Percentiles rank a stretch among this genome's conserved stretches.
phyloP scores from a whole-genome alignment of 1,139 yeast genomes.

The Nakaseomyces nivariensis region DNA sequence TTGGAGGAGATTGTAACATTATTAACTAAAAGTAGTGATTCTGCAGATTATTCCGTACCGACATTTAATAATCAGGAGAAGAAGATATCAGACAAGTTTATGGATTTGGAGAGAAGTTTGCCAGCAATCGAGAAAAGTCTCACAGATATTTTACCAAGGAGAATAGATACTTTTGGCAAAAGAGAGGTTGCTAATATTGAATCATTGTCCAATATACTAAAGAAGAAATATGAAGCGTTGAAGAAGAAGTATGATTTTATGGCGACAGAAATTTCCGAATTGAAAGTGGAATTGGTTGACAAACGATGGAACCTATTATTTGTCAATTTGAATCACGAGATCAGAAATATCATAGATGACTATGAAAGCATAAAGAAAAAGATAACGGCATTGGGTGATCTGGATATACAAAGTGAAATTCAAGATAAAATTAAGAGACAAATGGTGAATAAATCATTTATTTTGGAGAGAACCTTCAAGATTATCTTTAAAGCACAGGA shows the following conservation, averaged over 20 bases:
- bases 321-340: conserved; percentile 35
- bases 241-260: conserved; percentile 36
- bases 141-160: conserved; percentile 42
- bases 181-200: conserved; percentile 14
- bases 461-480: conserved; percentile 31
- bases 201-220: conserved; percentile 24
- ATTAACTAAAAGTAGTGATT: conserved; percentile 30
- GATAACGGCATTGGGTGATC: conserved; percentile 4
- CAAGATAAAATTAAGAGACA: conserved; percentile 18
- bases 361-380: conserved; percentile 28
- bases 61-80: conserved; percentile 32
- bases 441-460: conserved; percentile 21
- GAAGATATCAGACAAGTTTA: conserved; percentile 32
- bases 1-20: conserved; percentile 36
- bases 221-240: conserved; percentile 35
- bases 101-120: conserved; percentile 27
- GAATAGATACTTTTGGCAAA: conserved; percentile 35
- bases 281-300: conserved; percentile 42
- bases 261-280: conserved; percentile 31
- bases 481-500: conserved; percentile 34
- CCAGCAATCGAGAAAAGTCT: conserved; percentile 40
- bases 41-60: conserved; percentile 29
- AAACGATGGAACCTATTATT: conserved; percentile 49
- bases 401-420: conserved; percentile 8
- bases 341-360: conserved; percentile 29